Evolutionary conservation across 345 rosid species (phyloP), one percentile per base, ranked within the genome.

Genomic region (Populus ilicifolia): DNA sequence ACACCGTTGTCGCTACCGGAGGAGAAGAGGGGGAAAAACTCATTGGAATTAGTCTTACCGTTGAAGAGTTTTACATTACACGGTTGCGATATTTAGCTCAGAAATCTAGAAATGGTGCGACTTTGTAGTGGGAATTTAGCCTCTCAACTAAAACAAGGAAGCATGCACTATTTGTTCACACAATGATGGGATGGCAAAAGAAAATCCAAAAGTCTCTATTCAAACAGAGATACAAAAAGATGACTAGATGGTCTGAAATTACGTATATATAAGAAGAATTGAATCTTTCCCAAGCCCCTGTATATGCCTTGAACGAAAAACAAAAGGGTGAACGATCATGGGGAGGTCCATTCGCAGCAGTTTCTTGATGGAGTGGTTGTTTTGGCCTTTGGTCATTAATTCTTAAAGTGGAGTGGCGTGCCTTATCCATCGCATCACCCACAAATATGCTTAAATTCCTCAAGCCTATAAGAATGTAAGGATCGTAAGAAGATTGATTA

Each of bases 81-180:
- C 20, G 61, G 25, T 20, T 54, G 25, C 25, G 21, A 54, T 21
- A 54, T 2, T 54, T 54, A 54, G 25, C 12, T 54, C 23, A 21
- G 8, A 21, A 21, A 21, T n/a, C 23, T 54, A 75, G 17, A 64
- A 46, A 12, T 18, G 17, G 16, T 2, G 36, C 56, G n/a, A 41
- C 36, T 52, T 59, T 39, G 41, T 73, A 30, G 78, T 75, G 64
- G 78, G 71, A 75, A 64, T 29, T 30, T 65, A 56, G 23, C 63
- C 16, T 30, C 13, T 14, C 44, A 50, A 44, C 61, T 0, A 39
- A 48, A 41, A 43, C 25, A 74, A 21, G 30, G 39, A 73, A 73
- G n/a, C 27, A 54, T 54, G 62, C 4, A 46, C 1, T n/a, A 68
- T 67, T 50, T 38, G 52, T 64, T 67, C 78, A 67, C 72, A 30